Evolutionary conservation across 768 basidiomycete species (phyloP).

Genomic region (Boletus coccyginus): DNA sequence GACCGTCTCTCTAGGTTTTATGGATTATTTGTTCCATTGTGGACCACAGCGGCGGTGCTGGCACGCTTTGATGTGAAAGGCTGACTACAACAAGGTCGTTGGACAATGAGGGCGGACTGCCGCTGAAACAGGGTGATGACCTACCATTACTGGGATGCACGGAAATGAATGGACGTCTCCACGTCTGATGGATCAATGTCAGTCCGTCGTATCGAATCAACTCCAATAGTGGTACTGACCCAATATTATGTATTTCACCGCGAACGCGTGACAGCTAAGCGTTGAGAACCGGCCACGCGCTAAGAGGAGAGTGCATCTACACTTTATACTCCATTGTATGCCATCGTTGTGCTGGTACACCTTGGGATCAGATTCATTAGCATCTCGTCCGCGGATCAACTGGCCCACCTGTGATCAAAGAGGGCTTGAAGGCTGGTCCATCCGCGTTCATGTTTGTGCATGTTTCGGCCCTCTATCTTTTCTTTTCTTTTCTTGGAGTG

Average conservation of each 20-base stretch:
- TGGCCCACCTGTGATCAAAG: neutral
- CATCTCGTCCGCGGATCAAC: neutral
- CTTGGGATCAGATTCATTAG: no score
- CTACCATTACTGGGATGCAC: neutral
- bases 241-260: neutral
- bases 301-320: neutral
- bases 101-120: neutral
- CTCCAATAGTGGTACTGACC: neutral
- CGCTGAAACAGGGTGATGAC: neutral
- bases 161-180: neutral
- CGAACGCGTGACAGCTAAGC: neutral
- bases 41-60: neutral
- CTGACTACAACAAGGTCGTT: neutral
- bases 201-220: neutral
- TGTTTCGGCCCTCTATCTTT: neutral
- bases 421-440: neutral
- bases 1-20: neutral
- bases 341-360: no score
- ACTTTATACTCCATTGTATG: neutral
- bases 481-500: neutral
- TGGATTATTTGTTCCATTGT: constrained; percentile 4
- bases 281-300: neutral
- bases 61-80: constrained; percentile 7
- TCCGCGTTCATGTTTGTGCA: constrained; percentile 9
- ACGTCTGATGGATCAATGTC: neutral